Evolutionary conservation across 2,329 filamentous ascomycete genomes (phyloP).

Genomic region (Colletotrichum sp.): DNA sequence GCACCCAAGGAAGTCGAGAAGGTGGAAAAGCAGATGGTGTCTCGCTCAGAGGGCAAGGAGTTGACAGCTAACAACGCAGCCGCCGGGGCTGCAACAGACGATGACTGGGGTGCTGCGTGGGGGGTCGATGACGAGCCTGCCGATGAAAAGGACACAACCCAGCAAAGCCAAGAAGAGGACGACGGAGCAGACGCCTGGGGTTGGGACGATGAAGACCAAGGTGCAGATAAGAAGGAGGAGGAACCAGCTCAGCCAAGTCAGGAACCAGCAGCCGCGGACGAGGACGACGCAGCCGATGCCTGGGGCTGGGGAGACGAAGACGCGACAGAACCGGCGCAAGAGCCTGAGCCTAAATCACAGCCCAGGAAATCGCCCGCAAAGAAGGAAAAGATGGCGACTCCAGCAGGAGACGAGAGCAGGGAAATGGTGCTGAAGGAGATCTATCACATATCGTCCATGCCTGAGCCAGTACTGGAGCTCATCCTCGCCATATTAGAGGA

Average conservation of each 20-base stretch:
- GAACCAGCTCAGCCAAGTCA: constrained; percentile 22
- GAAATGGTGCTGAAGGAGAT: constrained; percentile 83
- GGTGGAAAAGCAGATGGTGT: constrained; percentile 82
- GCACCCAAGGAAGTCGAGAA: constrained; percentile 76
- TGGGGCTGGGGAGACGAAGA: constrained; percentile 89
- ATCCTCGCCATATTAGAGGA: constrained; percentile 67
- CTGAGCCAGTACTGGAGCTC: constrained; percentile 75
- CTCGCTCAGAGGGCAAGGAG: constrained; percentile 68
- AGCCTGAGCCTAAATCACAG: constrained; percentile 28
- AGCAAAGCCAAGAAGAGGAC: constrained; percentile 34
- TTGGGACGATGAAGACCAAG: constrained; percentile 75
- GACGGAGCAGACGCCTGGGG: constrained; percentile 76
- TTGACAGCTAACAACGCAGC: constrained; percentile 58
- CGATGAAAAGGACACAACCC: constrained; percentile 27
- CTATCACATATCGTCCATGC: constrained; percentile 89
- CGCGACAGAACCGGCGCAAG: constrained; percentile 31
- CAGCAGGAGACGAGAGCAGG: constrained; percentile 44
- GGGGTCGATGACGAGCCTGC: constrained; percentile 63
- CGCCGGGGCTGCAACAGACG: constrained; percentile 45
- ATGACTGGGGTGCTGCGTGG: constrained; percentile 84
- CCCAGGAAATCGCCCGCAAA: constrained; percentile 17
- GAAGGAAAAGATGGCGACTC: constrained; percentile 13
- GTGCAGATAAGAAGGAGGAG: constrained; percentile 34
- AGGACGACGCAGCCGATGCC: constrained; percentile 66
- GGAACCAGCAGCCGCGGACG: constrained; percentile 33